phyloP scores from a whole-genome alignment of 352 stramenopile species.

The Pythium vanterpoolii region DNA sequence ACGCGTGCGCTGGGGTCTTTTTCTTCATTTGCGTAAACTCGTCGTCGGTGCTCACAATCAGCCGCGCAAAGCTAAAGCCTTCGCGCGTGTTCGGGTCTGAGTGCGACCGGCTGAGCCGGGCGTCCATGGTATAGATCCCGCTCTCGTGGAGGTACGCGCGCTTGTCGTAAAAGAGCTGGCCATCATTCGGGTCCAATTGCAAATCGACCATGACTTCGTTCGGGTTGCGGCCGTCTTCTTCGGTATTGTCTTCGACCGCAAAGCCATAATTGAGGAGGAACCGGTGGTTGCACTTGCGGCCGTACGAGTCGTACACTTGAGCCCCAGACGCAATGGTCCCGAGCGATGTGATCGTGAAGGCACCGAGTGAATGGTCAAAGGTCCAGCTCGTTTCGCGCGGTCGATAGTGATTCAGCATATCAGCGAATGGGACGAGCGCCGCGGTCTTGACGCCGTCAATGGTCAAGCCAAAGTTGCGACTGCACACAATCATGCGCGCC shows the following conservation, averaged over 20 bases:
- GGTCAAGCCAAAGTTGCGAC: constrained; percentile 97
- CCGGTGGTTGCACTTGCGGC: constrained; percentile 99
- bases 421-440: constrained; percentile 97
- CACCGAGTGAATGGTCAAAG: constrained; percentile 79
- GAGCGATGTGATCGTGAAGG: constrained; percentile 89
- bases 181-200: constrained; percentile 56
- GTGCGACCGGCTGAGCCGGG: constrained; percentile 81
- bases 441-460: constrained; percentile 97
- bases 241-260: constrained; percentile 97
- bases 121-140: constrained; percentile 85
- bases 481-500: constrained; percentile 99
- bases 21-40: constrained; percentile 84
- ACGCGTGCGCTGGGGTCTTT: constrained; percentile 73
- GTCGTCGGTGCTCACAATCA: constrained; percentile 82
- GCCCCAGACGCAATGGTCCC: constrained; percentile 68
- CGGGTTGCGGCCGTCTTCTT: constrained; percentile 97
- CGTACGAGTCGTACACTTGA: constrained; percentile 99
- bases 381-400: constrained; percentile 96
- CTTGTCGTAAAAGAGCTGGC: constrained; percentile 84
- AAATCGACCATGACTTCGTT: constrained; percentile 95
- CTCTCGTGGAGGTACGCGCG: constrained; percentile 82
- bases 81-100: constrained; percentile 85
- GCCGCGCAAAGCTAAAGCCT: constrained; percentile 78
- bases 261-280: constrained; percentile 99
- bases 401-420: constrained; percentile 99